Evolutionary conservation across 2,329 filamentous ascomycete genomes (phyloP), one percentile per base, ranked within the genome.

Genomic region (Leptographium radiaticola): DNA sequence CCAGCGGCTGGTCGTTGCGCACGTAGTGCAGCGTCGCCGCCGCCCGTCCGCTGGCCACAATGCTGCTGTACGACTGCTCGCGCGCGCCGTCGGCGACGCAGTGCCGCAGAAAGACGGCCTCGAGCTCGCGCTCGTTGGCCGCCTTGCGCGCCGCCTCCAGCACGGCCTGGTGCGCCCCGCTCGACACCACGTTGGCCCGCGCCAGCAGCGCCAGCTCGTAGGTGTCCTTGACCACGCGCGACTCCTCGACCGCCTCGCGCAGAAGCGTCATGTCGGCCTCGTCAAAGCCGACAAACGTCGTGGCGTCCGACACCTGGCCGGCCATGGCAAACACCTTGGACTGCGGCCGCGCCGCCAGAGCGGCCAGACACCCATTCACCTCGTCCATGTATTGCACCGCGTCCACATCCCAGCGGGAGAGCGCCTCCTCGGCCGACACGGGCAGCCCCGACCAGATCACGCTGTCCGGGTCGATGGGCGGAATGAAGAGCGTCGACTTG

Each of bases 401-500:
- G 66, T 97, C 91, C 58, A 94, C 80, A 60, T 95, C 88, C 70
- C 88, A 97, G 59, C 79, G 77, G 49, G 79, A 70, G 57, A 86
- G 71, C 8, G 91, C 91, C 64, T 96, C 86, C 44, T 86, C 77
- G 38, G 77, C 71, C 39, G 83, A 87, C 57, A 94, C 73, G 0
- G 91, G 93, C 16, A 97, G 77, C 13, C 93, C 93, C 33, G 86
- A 87, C 91, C 91, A 98, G 64, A 97, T 88, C 55, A 97, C 89
- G 53, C 83, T 83, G 45, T 93, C 87, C n/a, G 88, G 80, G 61
- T 95, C 83, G 62, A 90, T 79, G 16, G 89, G 87, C 2, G 93
- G 91, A 62, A 98, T 91, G 71, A 90, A 98, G 49, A 98, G 81
- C 3, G 84, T 94, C 43, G 90, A 79, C 61, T 82, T 81, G 59